Evolutionary conservation across 2,329 filamentous ascomycete species (phyloP).

Genomic region (Diaporthe capsici): DNA sequence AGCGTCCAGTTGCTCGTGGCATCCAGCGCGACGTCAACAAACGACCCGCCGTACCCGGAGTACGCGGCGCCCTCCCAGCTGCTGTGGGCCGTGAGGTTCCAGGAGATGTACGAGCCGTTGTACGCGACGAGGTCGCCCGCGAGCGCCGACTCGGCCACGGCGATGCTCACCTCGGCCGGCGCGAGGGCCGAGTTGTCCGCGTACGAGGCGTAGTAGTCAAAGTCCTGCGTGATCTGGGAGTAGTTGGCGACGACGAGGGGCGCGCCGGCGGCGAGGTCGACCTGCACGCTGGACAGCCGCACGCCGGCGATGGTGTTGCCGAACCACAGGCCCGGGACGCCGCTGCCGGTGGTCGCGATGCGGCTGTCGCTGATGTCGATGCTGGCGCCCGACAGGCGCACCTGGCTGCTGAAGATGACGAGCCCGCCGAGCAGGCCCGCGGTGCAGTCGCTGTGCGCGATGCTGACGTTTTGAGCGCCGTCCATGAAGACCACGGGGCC

Average conservation of each 20-base stretch:
- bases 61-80: conserved; percentile 43
- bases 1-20: conserved; percentile 42
- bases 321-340: conserved; percentile 50
- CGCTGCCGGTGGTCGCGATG: conserved; percentile 43
- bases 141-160: conserved; percentile 47
- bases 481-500: conserved; percentile 49
- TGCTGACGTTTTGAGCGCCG: conserved; percentile 45
- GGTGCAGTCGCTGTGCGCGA: conserved; percentile 45
- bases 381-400: conserved; percentile 42
- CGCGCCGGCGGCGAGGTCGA: conserved; percentile 43
- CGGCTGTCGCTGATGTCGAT: conserved; percentile 46
- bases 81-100: conserved; percentile 40
- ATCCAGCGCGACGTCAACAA: conserved; percentile 39
- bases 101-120: conserved; percentile 46
- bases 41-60: conserved; percentile 38
- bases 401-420: conserved; percentile 45
- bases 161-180: conserved; percentile 47
- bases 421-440: conserved; percentile 50
- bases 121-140: conserved; percentile 51
- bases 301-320: conserved; percentile 48
- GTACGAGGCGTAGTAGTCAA: conserved; percentile 51
- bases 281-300: neutral
- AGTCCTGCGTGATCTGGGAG: conserved; percentile 52
- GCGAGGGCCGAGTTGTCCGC: conserved; percentile 46
- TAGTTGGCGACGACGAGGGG: conserved; percentile 47